These are phyloP conservation scores for Chloranthus sessilifolius DNA, from an alignment of 164 flowering plant species.

Conservation along the genomic window DNA sequence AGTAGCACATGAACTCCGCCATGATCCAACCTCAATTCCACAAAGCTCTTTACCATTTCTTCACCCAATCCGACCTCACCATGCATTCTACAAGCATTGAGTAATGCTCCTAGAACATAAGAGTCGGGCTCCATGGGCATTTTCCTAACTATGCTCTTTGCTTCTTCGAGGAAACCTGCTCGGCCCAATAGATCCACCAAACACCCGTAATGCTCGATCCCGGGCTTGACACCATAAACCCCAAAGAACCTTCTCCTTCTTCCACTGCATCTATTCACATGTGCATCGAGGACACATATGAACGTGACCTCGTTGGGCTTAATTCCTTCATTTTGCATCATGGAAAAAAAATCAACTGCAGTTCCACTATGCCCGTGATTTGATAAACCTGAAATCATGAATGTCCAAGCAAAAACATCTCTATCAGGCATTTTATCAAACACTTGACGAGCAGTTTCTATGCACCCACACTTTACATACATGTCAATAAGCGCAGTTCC, in stretches of 20 bases:
- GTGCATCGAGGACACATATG: slow-evolving; percentile 44
- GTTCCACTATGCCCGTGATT: slow-evolving; percentile 36
- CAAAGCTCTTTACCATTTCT: slow-evolving; percentile 26
- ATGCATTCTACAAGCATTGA: slow-evolving; percentile 47
- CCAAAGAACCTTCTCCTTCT: slow-evolving; percentile 39
- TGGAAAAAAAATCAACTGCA: slow-evolving; percentile 35
- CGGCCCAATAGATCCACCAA: slow-evolving; percentile 50
- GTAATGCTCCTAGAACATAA: slow-evolving; percentile 45
- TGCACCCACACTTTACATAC: slow-evolving; percentile 59
- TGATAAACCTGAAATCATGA: slow-evolving; percentile 49
- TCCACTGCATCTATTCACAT: too few species aligned
- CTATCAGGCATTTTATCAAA: slow-evolving; percentile 31
- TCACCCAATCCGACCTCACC: slow-evolving; percentile 39
- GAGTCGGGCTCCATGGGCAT: slow-evolving; percentile 53
- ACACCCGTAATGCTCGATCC: slow-evolving; percentile 54
- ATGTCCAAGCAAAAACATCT: slow-evolving; percentile 53
- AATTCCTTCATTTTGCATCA: slow-evolving; percentile 39
- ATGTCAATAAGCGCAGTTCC: slow-evolving; percentile 56
- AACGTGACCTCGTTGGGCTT: slow-evolving; percentile 50
- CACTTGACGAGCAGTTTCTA: slow-evolving; percentile 31
- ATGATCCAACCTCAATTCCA: slow-evolving; percentile 29
- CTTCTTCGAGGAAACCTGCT: slow-evolving; percentile 20
- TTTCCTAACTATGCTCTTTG: slow-evolving; percentile 31
- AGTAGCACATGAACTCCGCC: slow-evolving; percentile 44
- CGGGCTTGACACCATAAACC: slow-evolving; percentile 40